Evolutionary conservation across 1,284 basidiomycete species (phyloP), one percentile per base, ranked within the genome.

Genomic region (Malassezia arunalokei): DNA sequence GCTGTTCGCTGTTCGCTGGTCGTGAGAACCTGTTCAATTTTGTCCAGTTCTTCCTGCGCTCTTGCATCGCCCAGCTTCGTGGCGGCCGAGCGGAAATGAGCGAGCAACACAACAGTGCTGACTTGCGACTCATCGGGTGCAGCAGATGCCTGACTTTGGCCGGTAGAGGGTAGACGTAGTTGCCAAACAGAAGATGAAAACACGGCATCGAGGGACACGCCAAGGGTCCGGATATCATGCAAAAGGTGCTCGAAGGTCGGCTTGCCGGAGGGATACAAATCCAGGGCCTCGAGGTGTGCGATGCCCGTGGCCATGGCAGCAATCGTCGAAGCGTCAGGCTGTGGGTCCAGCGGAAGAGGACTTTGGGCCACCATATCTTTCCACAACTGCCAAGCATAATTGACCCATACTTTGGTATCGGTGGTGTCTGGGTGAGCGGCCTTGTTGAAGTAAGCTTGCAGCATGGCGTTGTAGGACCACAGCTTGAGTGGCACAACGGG

Each of bases 381-480:
- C 51, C 54, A 68, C 11, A 71, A 54, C 24, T 54, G 43, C 63
- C 62, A 64, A 20, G 66, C 66, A 31, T 57, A 50, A n/a, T 40
- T 32, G 29, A 63, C 48, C 63, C 65, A 71, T 4, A 37, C 15
- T 12, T 29, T 31, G 15, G 15, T 29, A 5, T 58, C 57, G 5
- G 62, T 54, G n/a, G 48, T 52, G 33, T 61, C 59, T 12, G 52
- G 59, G 39, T 60, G 51, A 33, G 59, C 59, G 11, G 65, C 63
- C 42, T 66, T 66, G 51, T 47, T 48, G 28, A 69, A 57, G 44
- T 65, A 68, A n/a, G 62, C 60, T 33, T 63, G 60, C 5, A 70
- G 58, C 56, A 70, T 63, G 6, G 64, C 57, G 56, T 70, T 67
- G 60, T 70, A 70, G 3, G 60, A 57, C 58, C 59, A 59, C 0